Conservation (phyloP, 169 alveolate species). For the Sarcocystis neurona region DNA sequence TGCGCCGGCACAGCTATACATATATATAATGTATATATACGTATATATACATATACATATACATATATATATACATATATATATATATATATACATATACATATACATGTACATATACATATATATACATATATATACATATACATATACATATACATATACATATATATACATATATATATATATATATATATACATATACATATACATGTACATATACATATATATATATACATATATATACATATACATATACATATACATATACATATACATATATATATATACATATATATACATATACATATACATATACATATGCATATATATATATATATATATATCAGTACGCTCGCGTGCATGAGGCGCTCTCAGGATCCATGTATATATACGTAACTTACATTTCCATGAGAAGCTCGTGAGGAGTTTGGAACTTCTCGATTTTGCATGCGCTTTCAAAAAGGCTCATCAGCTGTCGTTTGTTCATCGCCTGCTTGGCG, state of each 20-base stretch:
- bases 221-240: neutral
- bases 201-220: neutral
- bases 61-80: too few relatives aligned
- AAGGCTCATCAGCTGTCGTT: conserved; percentile 52
- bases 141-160: too few relatives aligned
- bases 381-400: too few relatives aligned
- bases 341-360: neutral
- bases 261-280: neutral
- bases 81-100: too few relatives aligned
- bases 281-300: neutral
- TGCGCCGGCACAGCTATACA: too few relatives aligned
- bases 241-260: neutral
- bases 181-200: too few relatives aligned
- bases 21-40: too few relatives aligned
- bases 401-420: conserved; percentile 53
- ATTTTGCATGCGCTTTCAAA: conserved; percentile 56
- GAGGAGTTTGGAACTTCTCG: conserved; percentile 53
- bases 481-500: conserved; percentile 60
- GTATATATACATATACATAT: too few relatives aligned
- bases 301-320: neutral
- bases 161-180: too few relatives aligned
- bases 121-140: too few relatives aligned
- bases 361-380: neutral
- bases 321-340: neutral
- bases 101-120: too few relatives aligned